Evolutionary conservation across 176 grass and related monocot genomes (phyloP).

Genomic region (Luzula sylvatica): DNA sequence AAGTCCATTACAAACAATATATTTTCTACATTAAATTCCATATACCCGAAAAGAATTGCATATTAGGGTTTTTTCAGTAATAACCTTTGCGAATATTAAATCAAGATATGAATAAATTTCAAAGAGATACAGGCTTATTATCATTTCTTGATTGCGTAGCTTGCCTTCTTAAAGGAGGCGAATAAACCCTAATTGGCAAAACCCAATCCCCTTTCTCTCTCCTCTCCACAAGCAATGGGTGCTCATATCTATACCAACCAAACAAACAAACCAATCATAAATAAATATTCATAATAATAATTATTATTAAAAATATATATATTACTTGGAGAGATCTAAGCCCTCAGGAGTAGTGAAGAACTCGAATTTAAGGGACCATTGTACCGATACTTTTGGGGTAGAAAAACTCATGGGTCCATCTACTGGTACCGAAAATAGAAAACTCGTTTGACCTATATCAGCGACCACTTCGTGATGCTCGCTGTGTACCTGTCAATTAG

Average conservation of each 20-base stretch:
- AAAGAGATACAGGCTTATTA: constrained; percentile 31
- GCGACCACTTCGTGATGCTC: constrained; percentile 92
- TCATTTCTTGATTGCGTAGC: constrained; percentile 55
- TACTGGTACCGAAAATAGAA: constrained; percentile 89
- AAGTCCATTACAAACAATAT: not conserved
- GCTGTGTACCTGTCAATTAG: constrained; percentile 53
- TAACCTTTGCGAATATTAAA: constrained; percentile 19
- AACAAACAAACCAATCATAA: not conserved
- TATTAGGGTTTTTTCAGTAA: too few relatives aligned
- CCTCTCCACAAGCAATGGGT: constrained; percentile 75
- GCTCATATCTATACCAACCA: constrained; percentile 55
- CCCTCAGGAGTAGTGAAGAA: constrained; percentile 82
- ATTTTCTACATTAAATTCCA: too few relatives aligned
- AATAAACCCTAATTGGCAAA: constrained; percentile 75
- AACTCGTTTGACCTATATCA: constrained; percentile 87
- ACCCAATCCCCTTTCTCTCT: constrained; percentile 96
- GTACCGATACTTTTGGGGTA: constrained; percentile 73
- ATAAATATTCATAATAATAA: not conserved
- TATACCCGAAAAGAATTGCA: too few relatives aligned
- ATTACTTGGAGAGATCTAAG: constrained; percentile 60
- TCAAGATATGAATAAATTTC: constrained; percentile 60
- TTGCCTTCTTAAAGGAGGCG: constrained; percentile 57
- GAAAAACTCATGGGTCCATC: constrained; percentile 93
- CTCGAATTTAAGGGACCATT: constrained; percentile 89
- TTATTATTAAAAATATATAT: not conserved